A percentile compares a stretch with the other conserved stretches of the same genome.
phyloP scores from a whole-genome alignment of 2,329 filamentous ascomycete genomes.

The Fusarium sp. region DNA sequence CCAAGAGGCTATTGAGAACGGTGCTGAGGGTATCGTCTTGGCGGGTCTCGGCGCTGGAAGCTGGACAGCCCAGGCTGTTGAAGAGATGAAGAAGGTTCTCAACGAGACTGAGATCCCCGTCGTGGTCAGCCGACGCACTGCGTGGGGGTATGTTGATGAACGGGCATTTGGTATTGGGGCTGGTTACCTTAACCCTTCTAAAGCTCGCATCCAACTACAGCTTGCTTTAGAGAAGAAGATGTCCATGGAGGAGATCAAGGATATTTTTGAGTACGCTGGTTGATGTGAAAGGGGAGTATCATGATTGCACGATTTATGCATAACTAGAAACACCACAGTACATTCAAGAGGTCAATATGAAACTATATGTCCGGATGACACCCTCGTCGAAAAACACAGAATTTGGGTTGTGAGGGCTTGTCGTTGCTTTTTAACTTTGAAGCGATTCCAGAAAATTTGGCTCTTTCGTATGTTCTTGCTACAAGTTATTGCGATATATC shows the following conservation, averaged over 20 bases:
- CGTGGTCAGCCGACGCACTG: constrained; percentile 63
- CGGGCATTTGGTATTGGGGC: constrained; percentile 55
- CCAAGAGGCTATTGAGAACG: constrained; percentile 59
- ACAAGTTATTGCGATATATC: no score
- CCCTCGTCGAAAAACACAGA: no score
- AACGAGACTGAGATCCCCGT: constrained; percentile 60
- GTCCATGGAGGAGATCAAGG: constrained; percentile 30
- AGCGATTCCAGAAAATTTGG: no score
- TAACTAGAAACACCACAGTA: no score
- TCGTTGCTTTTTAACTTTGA: no score
- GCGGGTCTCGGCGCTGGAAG: constrained; percentile 68
- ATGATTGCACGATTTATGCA: background rate
- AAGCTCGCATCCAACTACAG: constrained; percentile 65
- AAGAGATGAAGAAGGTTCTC: constrained; percentile 58
- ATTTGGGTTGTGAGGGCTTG: no score
- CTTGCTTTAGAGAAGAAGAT: constrained; percentile 50
- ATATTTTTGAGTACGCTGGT: constrained; percentile 26
- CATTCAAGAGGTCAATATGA: no score
- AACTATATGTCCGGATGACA: no score
- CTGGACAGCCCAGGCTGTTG: constrained; percentile 55
- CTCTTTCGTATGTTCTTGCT: no score
- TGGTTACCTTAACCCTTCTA: constrained; percentile 67
- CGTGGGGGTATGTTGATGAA: constrained; percentile 63
- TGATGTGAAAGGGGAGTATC: rapidly evolving
- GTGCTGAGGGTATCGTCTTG: constrained; percentile 67